Percentiles rank a stretch among this genome's conserved stretches.
Conservation (phyloP, 2,329 filamentous ascomycete species). For the Fusarium tuaranense region DNA sequence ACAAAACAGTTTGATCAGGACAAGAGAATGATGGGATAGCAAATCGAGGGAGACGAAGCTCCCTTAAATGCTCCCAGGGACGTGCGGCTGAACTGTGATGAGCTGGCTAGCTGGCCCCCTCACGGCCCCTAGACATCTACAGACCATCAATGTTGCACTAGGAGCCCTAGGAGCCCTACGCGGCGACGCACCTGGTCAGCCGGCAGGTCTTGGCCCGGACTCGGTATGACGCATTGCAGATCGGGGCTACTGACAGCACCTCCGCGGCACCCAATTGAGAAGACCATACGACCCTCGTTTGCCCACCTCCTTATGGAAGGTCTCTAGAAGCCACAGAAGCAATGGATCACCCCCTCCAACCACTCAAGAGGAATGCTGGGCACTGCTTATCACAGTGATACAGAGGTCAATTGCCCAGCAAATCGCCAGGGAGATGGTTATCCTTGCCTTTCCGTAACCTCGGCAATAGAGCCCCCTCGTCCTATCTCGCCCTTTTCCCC, state of each 20-base stretch:
- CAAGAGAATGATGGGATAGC: not conserved
- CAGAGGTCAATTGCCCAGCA: not conserved
- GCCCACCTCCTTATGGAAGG: slow-evolving; percentile 14
- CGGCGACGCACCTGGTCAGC: slow-evolving; percentile 33
- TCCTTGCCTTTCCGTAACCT: not conserved
- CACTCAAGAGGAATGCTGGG: slow-evolving; percentile 15
- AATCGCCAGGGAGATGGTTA: not conserved
- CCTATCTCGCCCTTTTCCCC: not conserved
- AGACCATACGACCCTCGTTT: slow-evolving; percentile 25
- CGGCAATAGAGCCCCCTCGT: not conserved
- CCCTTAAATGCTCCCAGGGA: slow-evolving; percentile 27
- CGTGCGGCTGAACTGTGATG: slow-evolving; percentile 28
- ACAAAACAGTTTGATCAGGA: slow-evolving; percentile 19
- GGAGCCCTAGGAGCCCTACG: slow-evolving; percentile 24
- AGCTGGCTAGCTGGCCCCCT: slow-evolving; percentile 2
- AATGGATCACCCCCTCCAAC: not conserved
- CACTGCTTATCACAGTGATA: slow-evolving; percentile 1
- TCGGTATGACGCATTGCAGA: slow-evolving; percentile 37
- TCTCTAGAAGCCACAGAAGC: slow-evolving; percentile 21
- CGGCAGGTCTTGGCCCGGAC: slow-evolving; percentile 32
- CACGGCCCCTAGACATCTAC: slow-evolving; percentile 13
- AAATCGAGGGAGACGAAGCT: slow-evolving; percentile 17
- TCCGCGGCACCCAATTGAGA: slow-evolving; percentile 21
- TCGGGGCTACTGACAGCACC: slow-evolving; percentile 16
- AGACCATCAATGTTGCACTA: slow-evolving; percentile 7